Base-by-base conservation (phyloP, 208 protist genomes). In the Balamuthia mandrillaris region DNA sequence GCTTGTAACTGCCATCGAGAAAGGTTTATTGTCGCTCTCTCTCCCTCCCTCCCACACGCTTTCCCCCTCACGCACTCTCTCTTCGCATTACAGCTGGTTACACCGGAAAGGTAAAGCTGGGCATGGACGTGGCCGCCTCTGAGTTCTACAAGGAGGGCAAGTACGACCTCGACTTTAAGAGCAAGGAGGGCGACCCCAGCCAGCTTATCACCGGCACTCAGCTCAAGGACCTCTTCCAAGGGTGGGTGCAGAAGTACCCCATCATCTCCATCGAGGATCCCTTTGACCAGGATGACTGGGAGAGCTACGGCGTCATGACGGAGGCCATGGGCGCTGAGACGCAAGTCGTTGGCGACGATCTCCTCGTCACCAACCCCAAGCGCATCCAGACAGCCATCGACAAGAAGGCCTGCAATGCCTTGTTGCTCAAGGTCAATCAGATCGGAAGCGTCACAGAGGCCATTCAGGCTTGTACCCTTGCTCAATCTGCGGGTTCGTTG, bases 351-450 rank as follows among this genome's bases (percentile, higher is more conserved):
- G 98, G 98, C 84, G 98, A 99, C 88, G 98, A 99, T 90, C 92
- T 99, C 10, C 95, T 96, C 21, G 97, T 98, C 54, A 99, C 98
- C 24, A 99, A 99, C 91, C 93, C 96, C 60, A 95, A 96, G 77
- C 95, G 96, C 86, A 97, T 99, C 45, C 89, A 96, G 84, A 97
- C 92, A 85, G 98, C 93, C 77, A 91, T 96, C 35, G 87, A 95
- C 5, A 87, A 93, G 37, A 94, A 92, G 77, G 91, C 97, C 7
- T 98, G 96, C 92, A 99, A 98, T 91, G 95, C 96, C 56, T 94
- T 99, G 35, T 95, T 99, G 16, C 95, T 99, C 68, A 99, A 99
- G 92, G 96, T 99, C 77, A 99, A 99, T 92, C 98, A 99, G 93
- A 99, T 99, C 87, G 98, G 98, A 82, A 95, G 97, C 72, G 92